These are phyloP conservation scores for Leptomonas seymouri DNA, from an alignment of 208 protist genomes.

Conservation along the genomic window DNA sequence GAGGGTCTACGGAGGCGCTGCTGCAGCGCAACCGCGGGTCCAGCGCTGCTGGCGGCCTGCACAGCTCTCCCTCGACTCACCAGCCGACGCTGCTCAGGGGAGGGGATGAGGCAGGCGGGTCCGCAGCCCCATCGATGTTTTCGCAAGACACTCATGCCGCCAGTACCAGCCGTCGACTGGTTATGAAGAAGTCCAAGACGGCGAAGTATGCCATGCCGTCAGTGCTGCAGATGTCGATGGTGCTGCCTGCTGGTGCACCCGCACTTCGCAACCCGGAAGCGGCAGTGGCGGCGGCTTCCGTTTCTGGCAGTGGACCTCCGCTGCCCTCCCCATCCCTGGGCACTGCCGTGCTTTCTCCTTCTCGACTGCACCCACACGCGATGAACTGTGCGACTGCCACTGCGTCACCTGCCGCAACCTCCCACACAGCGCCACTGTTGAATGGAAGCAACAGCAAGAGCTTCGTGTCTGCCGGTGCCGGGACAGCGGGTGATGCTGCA, in stretches of 20 bases:
- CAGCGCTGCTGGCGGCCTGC: neutral
- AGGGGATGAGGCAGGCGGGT: neutral
- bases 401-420: neutral
- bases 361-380: neutral
- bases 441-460: constrained; percentile 6
- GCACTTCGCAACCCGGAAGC: constrained; percentile 7
- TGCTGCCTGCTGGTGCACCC: constrained; percentile 14
- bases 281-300: neutral
- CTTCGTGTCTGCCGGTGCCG: constrained; percentile 7
- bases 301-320: neutral
- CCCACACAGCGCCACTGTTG: neutral
- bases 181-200: constrained; percentile 7
- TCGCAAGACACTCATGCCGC: neutral
- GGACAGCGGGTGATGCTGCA: neutral
- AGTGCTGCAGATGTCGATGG: constrained; percentile 25
- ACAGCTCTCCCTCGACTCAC: neutral
- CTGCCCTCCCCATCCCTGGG: neutral
- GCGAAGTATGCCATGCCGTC: constrained; percentile 21
- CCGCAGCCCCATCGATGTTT: neutral
- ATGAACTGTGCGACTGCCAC: neutral
- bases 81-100: constrained; percentile 2
- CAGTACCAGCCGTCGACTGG: neutral
- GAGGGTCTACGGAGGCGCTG: neutral
- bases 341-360: constrained; percentile 1
- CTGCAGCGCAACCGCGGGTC: constrained; percentile 4